phyloP scores from a whole-genome alignment of 2,329 filamentous ascomycete genomes.

The Ophiognomonia clavigignenti-juglandacearum region DNA sequence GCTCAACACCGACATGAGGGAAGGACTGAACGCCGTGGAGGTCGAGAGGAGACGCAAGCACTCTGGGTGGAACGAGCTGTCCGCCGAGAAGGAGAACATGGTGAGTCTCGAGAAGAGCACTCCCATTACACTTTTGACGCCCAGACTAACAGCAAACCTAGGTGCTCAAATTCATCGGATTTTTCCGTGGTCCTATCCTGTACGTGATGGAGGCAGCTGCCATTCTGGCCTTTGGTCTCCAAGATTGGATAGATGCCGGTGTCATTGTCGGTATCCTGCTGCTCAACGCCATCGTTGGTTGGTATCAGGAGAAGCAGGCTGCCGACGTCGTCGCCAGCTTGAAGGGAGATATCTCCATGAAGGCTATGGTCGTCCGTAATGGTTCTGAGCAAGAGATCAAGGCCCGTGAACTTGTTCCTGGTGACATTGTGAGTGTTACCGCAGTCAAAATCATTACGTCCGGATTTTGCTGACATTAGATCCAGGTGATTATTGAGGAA shows the following conservation, averaged over 20 bases:
- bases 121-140: background rate
- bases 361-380: constrained; percentile 62
- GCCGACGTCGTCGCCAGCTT: constrained; percentile 70
- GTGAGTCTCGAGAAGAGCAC: background rate
- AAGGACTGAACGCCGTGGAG: constrained; percentile 54
- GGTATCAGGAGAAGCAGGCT: constrained; percentile 78
- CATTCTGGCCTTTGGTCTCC: constrained; percentile 66
- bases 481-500: constrained; percentile 64
- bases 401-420: constrained; percentile 69
- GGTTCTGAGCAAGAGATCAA: constrained; percentile 65
- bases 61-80: constrained; percentile 67
- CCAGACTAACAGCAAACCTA: background rate
- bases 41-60: constrained; percentile 62
- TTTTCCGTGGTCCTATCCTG: constrained; percentile 72
- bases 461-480: constrained; percentile 1
- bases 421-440: constrained; percentile 60
- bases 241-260: constrained; percentile 73
- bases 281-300: constrained; percentile 72
- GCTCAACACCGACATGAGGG: constrained; percentile 62
- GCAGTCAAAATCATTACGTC: background rate
- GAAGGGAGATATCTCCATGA: constrained; percentile 77
- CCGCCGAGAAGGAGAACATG: constrained; percentile 71
- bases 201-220: constrained; percentile 79
- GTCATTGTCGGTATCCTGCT: constrained; percentile 72
- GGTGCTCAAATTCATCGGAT: constrained; percentile 68